Evolutionary conservation across 2,329 filamentous ascomycete species (phyloP), one percentile per base, ranked within the genome.

Genomic region (Xylaria sp.): DNA sequence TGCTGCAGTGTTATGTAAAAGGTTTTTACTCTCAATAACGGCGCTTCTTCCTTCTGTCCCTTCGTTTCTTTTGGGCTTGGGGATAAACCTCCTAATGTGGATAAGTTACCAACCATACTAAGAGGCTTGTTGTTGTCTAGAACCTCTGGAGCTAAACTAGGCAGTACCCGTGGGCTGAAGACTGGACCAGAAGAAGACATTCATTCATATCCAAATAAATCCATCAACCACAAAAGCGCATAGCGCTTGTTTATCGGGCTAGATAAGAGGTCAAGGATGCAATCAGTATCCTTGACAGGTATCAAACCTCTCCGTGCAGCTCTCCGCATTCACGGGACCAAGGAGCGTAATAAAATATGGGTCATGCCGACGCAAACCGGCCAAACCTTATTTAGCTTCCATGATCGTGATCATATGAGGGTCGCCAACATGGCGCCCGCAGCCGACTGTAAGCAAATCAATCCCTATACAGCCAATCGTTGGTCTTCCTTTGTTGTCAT

Each of bases 281-380:
- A 53, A 20, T 57, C 60, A 38, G 17, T 51, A 57, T 58, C 60
- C 59, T 64, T 63, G 59, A 51, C 51, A 23, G 23, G 23, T 58
- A 58, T 49, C 26, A 26, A 15, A 33, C 49, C 60, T 61, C 60
- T 61, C 57, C 40, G 66, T 42, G 44, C 54, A 36, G 33, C 44
- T n/a, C 42, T 61, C 67, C 56, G 61, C 36, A 42, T 65, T 63
- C 69, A 69, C 66, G 69, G 67, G 69, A 65, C 44, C 60, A 62
- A 36, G 46, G 28, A 53, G 59, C 36, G 60, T 58, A 40, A 44
- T 31, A 36, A 63, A 53, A 49, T 61, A 65, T 67, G 69, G 66
- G 67, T 49, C 67, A 51, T 69, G 71, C 71, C 71, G 71, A 73
- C 36, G 70, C 67, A 73, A 73, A 66, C 70, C 71, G 70, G 67